Evolutionary conservation across 2,329 filamentous ascomycete genomes (phyloP), one percentile per base, ranked within the genome.

Genomic region (Dothistroma pini): DNA sequence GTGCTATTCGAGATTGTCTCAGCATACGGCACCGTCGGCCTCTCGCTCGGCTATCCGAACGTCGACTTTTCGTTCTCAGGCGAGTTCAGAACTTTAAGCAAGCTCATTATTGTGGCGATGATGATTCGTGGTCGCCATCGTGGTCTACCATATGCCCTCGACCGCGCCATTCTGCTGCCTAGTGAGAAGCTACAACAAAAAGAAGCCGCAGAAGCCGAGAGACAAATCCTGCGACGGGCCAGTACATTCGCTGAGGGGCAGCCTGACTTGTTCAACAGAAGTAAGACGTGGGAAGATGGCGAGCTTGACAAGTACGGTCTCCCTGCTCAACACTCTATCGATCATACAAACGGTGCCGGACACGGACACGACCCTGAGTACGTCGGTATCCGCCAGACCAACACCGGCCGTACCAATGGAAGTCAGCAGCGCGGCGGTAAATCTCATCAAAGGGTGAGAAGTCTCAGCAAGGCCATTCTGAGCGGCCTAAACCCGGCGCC

Each of bases 21-120:
- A 59, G 92, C 92, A 1, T 96, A 96, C 71, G 96, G 95, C 64
- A 99, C 95, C 0, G 95, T 99, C 29, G 95, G 95, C 0, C 79
- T 99, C 60, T 93, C 89, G 54, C 82, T 99, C 16, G 95, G 95
- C 6, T 96, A 93, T 63, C 82, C 89, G 0, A 80, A 77, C 21
- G 81, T 86, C 74, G 89, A 96, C 75, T 84, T 91, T 0, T 92
- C 90, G 0, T 91, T 99, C 66, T 92, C 86, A 34, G 88, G 84
- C 0, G 86, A 97, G 68, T 97, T 99, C 75, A 85, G 83, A 12
- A 83, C 87, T 0, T 76, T 96, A 7, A 84, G 81, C 19, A 88
- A 87, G 69, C 79, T 88, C 62, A 80, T 88, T 65, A 85, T 88
- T 68, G 84, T 87, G 63, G 85, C 85, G 11, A 88, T 88, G 85